Percentiles rank a stretch among this genome's conserved stretches.
Evolutionary conservation across 768 basidiomycete genomes (phyloP).

Genomic region (Boletus barrowsii): DNA sequence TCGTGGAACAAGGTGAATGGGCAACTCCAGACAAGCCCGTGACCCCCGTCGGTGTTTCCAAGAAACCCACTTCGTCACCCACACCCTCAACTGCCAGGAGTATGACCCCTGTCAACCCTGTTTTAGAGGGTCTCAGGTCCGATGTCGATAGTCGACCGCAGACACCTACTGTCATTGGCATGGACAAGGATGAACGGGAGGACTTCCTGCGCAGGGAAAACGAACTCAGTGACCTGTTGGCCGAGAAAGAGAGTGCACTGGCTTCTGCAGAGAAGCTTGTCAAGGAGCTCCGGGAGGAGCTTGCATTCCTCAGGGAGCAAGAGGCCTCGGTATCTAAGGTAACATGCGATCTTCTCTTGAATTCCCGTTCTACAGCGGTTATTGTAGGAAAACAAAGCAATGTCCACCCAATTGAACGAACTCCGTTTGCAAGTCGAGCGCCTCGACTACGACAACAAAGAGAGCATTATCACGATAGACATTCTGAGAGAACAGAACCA

Average conservation of each 20-base stretch:
- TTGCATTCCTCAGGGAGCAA: slow-evolving; percentile 88
- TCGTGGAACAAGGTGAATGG: slow-evolving; percentile 84
- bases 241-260: slow-evolving; percentile 86
- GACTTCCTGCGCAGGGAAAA: slow-evolving; percentile 97
- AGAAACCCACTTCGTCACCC: slow-evolving; percentile 53
- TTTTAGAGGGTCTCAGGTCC: slow-evolving; percentile 63
- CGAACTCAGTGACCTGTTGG: slow-evolving; percentile 88
- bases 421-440: slow-evolving; percentile 88
- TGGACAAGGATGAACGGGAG: slow-evolving; percentile 96
- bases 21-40: slow-evolving; percentile 61
- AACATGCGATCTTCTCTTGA: slow-evolving; percentile 12
- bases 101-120: slow-evolving; percentile 73
- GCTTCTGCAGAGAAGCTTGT: slow-evolving; percentile 80
- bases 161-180: slow-evolving; percentile 82
- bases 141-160: slow-evolving; percentile 84
- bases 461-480: slow-evolving; percentile 87
- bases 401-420: slow-evolving; percentile 92
- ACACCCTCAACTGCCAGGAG: slow-evolving; percentile 66
- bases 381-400: slow-evolving; percentile 84
- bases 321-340: slow-evolving; percentile 78
- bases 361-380: slow-evolving; percentile 7
- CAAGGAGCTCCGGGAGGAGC: slow-evolving; percentile 84
- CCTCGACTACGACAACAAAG: slow-evolving; percentile 94
- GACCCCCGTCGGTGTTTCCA: slow-evolving; percentile 40
- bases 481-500: slow-evolving; percentile 92